These are phyloP conservation scores for Lepidium aucheri DNA, from an alignment of 345 rosid species.

Conservation along the genomic window DNA sequence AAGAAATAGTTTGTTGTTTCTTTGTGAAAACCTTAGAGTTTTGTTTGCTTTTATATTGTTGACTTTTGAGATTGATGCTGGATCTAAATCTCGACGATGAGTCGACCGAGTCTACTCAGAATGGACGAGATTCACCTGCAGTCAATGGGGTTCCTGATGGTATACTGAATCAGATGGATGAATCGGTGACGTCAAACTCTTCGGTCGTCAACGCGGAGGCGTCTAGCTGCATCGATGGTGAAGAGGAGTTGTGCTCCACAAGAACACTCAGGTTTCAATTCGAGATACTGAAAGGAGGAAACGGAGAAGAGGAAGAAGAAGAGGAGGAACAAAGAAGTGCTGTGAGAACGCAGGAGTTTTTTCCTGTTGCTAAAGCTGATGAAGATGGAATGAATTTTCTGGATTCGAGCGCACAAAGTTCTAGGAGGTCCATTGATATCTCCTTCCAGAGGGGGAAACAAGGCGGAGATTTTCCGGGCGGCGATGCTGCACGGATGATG, in stretches of 20 bases:
- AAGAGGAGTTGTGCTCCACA: slow-evolving; percentile 56
- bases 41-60: not conserved
- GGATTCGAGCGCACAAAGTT: slow-evolving; percentile 31
- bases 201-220: slow-evolving; percentile 72
- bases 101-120: slow-evolving; percentile 49
- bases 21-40: slow-evolving; percentile 6
- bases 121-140: slow-evolving; percentile 26
- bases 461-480: slow-evolving; percentile 24
- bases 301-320: slow-evolving; percentile 4
- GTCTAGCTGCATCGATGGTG: slow-evolving; percentile 41
- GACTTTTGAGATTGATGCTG: slow-evolving; percentile 44
- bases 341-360: slow-evolving; percentile 50
- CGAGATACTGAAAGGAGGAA: slow-evolving; percentile 52
- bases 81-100: slow-evolving; percentile 73
- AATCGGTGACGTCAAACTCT: slow-evolving; percentile 86
- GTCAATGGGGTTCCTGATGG: not conserved
- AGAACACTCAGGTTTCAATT: slow-evolving; percentile 53
- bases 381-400: slow-evolving; percentile 2
- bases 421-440: slow-evolving; percentile 45
- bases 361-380: slow-evolving; percentile 40
- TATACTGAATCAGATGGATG: slow-evolving; percentile 41
- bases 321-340: slow-evolving; percentile 25
- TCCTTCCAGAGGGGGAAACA: slow-evolving; percentile 30
- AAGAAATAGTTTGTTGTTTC: not conserved
- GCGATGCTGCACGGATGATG: slow-evolving; percentile 25